Conservation (phyloP, 371 early-diverging fungal genomes). For the Mucor irregularis region DNA sequence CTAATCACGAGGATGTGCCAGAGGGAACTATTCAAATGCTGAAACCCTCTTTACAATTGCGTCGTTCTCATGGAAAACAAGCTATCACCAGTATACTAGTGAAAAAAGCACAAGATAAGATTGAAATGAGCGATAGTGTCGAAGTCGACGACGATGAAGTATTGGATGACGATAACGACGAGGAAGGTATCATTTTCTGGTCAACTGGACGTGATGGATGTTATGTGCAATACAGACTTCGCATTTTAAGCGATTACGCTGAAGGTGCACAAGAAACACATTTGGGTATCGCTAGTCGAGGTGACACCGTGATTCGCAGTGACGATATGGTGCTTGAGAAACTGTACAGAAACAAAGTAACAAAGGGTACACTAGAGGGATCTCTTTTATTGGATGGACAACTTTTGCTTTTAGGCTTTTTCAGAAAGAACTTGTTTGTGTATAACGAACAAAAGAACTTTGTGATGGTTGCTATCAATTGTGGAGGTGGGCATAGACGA, state of each 20-base stretch:
- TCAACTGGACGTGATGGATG: slow-evolving; percentile 75
- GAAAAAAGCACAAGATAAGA: slow-evolving; percentile 4
- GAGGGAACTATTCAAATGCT: slow-evolving; percentile 1
- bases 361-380: slow-evolving; percentile 73
- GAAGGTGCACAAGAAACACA: slow-evolving; percentile 21
- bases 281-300: slow-evolving; percentile 39
- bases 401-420: slow-evolving; percentile 68
- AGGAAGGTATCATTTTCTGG: slow-evolving; percentile 50
- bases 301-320: slow-evolving; percentile 29
- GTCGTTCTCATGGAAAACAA: slow-evolving; percentile 52
- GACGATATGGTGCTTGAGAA: slow-evolving; percentile 48
- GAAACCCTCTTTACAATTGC: slow-evolving; percentile 36
- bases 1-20: slow-evolving; percentile 2
- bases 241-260: slow-evolving; percentile 4
- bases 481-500: slow-evolving; percentile 62
- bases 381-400: slow-evolving; percentile 57
- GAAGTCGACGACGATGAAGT: slow-evolving; percentile 26
- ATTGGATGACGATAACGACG: slow-evolving; percentile 23
- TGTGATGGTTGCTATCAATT: slow-evolving; percentile 59
- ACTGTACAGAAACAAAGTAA: slow-evolving; percentile 64
- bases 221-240: slow-evolving; percentile 63
- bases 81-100: slow-evolving; percentile 52
- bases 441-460: slow-evolving; percentile 73
- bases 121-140: not conserved
- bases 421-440: slow-evolving; percentile 68